Conservation (phyloP, 257 asterid genomes). For the Mentha longifolia region DNA sequence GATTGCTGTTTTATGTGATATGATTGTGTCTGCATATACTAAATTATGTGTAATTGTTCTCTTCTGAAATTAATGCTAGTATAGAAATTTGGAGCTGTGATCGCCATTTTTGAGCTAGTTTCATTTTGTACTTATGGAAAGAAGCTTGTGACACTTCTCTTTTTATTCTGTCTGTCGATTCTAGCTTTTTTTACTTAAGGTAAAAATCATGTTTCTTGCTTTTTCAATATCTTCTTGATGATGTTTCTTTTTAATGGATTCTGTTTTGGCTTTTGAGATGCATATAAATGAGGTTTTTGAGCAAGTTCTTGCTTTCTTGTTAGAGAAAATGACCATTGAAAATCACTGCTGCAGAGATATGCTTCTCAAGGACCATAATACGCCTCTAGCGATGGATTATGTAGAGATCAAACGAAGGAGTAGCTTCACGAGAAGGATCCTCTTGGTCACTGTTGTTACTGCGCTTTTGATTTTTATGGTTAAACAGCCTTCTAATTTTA, state of each 20-base stretch:
- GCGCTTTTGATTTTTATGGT: constrained; percentile 58
- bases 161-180: constrained; percentile 2
- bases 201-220: constrained; percentile 5
- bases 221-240: neutral
- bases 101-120: constrained; percentile 8
- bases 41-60: neutral
- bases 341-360: constrained; percentile 10
- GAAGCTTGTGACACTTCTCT: neutral
- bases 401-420: constrained; percentile 56
- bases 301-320: neutral
- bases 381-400: constrained; percentile 60
- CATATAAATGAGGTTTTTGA: neutral
- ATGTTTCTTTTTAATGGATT: constrained; percentile 12
- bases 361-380: constrained; percentile 24
- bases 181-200: constrained; percentile 19
- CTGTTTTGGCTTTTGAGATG: constrained; percentile 7
- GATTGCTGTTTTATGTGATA: constrained; percentile 10
- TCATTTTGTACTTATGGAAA: neutral
- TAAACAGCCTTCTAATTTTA: constrained; percentile 42
- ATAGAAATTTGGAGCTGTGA: neutral
- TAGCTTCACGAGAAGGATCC: constrained; percentile 52
- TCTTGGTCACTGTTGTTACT: constrained; percentile 60
- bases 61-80: neutral
- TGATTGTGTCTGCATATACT: neutral
- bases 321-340: neutral